Evolutionary conservation across 2,329 filamentous ascomycete genomes (phyloP).

Genomic region (Monascus ruber): DNA sequence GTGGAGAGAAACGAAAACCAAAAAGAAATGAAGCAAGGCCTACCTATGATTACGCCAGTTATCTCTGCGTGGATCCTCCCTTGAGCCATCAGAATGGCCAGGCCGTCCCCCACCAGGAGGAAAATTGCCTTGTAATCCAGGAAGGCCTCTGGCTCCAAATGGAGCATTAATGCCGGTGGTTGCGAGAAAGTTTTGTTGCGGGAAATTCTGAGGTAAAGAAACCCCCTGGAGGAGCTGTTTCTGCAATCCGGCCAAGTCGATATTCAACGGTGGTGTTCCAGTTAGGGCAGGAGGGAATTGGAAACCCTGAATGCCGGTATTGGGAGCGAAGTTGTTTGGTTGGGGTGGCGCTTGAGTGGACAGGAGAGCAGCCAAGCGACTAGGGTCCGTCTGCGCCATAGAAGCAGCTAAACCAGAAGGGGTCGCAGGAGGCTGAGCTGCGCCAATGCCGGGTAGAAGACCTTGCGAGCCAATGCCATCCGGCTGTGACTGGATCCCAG

Average conservation of each 20-base stretch:
- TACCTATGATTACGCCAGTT: constrained; percentile 36
- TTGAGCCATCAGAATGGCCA: constrained; percentile 71
- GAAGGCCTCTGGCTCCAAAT: constrained; percentile 17
- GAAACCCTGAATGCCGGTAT: constrained; percentile 26
- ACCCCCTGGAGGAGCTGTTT: constrained; percentile 28
- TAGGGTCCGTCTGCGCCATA: constrained; percentile 40
- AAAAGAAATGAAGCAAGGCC: background rate
- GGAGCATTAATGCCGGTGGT: constrained; percentile 18
- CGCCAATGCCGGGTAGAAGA: constrained; percentile 38
- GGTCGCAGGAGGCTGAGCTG: constrained; percentile 27
- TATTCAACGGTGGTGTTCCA: constrained; percentile 35
- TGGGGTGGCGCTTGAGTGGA: constrained; percentile 34
- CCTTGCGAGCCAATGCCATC: constrained; percentile 31
- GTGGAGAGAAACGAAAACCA: constrained; percentile 1
- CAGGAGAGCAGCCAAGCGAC: constrained; percentile 30
- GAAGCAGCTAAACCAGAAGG: constrained; percentile 17
- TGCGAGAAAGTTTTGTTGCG: constrained; percentile 29
- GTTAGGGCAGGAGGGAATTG: constrained; percentile 34
- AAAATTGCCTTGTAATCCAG: constrained; percentile 24
- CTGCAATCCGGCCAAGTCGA: constrained; percentile 26
- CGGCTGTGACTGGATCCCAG: constrained; percentile 37
- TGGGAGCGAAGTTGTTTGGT: constrained; percentile 14
- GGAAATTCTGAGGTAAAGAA: constrained; percentile 23
- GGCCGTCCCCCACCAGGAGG: constrained; percentile 43
- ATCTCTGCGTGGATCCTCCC: constrained; percentile 58